phyloP scores from a whole-genome alignment of 805 yeast species.

The Kodamaea kaohsiungensis region DNA sequence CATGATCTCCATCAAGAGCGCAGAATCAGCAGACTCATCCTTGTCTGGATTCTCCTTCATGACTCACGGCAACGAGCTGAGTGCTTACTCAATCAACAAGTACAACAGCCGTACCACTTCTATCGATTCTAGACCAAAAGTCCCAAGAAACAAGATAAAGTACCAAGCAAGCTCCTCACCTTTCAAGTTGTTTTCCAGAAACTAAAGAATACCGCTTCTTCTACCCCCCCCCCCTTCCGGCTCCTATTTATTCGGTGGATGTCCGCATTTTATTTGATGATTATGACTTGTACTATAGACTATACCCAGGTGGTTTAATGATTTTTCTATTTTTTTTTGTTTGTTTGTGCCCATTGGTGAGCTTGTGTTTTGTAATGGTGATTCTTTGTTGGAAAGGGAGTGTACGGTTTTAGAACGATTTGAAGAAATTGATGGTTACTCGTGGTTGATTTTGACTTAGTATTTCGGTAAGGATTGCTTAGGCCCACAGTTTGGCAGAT shows the following conservation, averaged over 20 bases:
- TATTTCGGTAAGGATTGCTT: conserved; percentile 2
- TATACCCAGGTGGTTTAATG: conserved; percentile 7
- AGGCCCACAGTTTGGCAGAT: neutral
- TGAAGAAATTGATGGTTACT: neutral
- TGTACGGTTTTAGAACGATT: conserved; percentile 1
- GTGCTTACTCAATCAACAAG: neutral
- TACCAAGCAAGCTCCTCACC: conserved; percentile 6
- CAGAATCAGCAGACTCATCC: neutral
- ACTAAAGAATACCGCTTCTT: neutral
- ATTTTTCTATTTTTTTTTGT: neutral
- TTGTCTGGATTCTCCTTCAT: conserved; percentile 11
- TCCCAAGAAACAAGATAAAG: conserved; percentile 2
- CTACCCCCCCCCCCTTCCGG: neutral
- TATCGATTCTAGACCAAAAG: neutral
- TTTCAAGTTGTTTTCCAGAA: conserved; percentile 8
- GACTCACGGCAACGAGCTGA: conserved; percentile 6
- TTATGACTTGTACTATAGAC: conserved; percentile 8
- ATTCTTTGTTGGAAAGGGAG: conserved; percentile 3
- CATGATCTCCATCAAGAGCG: conserved; percentile 4
- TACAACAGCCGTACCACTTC: conserved; percentile 2
- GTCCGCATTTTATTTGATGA: conserved; percentile 5
- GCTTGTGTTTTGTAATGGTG: conserved; percentile 3
- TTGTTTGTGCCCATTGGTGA: conserved; percentile 4
- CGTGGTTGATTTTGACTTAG: conserved; percentile 1
- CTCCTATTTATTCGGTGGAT: conserved; percentile 1